Evolutionary conservation across 139 green algal genomes (phyloP).

Genomic region (Astrephomene gubernaculifera): DNA sequence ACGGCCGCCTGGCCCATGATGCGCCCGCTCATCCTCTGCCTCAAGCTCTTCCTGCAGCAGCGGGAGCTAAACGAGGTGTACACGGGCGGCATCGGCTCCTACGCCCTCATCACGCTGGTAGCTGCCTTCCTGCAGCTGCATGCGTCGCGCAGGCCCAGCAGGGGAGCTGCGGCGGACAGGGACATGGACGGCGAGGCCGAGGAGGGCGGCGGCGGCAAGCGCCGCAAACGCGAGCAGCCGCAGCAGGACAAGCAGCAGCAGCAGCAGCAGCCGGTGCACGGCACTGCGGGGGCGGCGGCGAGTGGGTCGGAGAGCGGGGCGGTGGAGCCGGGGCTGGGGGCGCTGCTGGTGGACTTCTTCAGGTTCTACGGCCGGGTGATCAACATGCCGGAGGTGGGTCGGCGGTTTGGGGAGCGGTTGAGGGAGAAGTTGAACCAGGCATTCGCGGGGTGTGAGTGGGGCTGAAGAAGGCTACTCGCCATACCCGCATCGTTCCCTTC

Average conservation of each 20-base stretch:
- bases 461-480: too few species aligned
- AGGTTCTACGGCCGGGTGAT: constrained; percentile 66
- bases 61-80: constrained; percentile 97
- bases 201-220: background rate
- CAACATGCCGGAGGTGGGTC: constrained; percentile 51
- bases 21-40: constrained; percentile 82
- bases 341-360: constrained; percentile 96
- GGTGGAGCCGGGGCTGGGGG: constrained; percentile 85
- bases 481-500: too few species aligned
- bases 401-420: background rate
- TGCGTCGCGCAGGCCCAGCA: constrained; percentile 53
- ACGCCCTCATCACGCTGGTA: constrained; percentile 94
- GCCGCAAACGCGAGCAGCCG: background rate
- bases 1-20: constrained; percentile 83
- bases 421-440: too few species aligned
- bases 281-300: background rate
- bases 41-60: constrained; percentile 96
- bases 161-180: background rate
- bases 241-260: background rate
- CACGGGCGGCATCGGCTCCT: constrained; percentile 92
- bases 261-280: background rate
- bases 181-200: constrained; percentile 17
- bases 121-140: constrained; percentile 89
- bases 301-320: background rate
- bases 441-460: too few species aligned